Evolutionary conservation across 345 rosid species (phyloP).

Genomic region (Microthlaspi erraticum): DNA sequence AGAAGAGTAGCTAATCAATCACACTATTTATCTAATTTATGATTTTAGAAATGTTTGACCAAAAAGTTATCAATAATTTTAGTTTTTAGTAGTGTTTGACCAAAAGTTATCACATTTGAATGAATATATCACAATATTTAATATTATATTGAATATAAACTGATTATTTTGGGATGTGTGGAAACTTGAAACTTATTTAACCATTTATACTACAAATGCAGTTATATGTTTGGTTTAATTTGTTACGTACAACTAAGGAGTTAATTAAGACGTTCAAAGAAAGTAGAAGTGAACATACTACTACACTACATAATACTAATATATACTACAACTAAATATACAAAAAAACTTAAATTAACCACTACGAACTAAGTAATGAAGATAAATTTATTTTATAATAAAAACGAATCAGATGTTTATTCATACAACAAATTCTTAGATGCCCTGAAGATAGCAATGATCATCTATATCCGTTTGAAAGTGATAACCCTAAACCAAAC

Average conservation of each 20-base stretch:
- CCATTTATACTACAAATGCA: not conserved
- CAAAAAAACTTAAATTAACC: not conserved
- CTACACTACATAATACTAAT: too few species aligned
- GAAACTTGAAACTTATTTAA: not conserved
- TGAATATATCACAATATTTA: not conserved
- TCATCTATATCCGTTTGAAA: constrained; percentile 18
- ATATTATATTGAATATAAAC: not conserved
- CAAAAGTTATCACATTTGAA: constrained; percentile 24
- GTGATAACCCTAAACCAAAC: constrained; percentile 25
- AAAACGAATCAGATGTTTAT: constrained; percentile 34
- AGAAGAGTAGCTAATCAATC: constrained; percentile 14
- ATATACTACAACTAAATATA: not conserved
- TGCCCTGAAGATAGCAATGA: constrained; percentile 26
- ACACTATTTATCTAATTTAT: constrained; percentile 9
- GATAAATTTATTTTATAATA: too few species aligned
- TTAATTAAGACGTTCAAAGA: too few species aligned
- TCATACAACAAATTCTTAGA: constrained; percentile 20
- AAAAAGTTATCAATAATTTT: constrained; percentile 41
- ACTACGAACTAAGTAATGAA: not conserved
- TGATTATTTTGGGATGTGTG: not conserved
- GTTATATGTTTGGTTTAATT: too few species aligned
- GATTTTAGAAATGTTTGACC: constrained; percentile 37
- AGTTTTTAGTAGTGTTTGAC: constrained; percentile 23
- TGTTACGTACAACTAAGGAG: too few species aligned
- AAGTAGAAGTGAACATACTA: too few species aligned